Evolutionary conservation across 306 rosid genomes (phyloP), one percentile per base, ranked within the genome.

Genomic region (Dryas drummondii): DNA sequence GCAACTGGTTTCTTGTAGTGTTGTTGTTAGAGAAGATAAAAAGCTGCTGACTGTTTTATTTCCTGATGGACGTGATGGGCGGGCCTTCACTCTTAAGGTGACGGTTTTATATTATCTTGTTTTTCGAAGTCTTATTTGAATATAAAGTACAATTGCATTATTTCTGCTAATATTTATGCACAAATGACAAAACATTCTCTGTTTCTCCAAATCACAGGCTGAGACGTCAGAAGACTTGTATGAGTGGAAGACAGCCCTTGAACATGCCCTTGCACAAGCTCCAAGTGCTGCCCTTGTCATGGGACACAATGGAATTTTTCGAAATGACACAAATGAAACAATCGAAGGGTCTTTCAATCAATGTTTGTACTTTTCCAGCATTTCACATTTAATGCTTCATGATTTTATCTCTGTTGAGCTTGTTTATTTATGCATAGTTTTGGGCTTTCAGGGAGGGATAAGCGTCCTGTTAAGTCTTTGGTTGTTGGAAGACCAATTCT

Each of bases 61-160:
- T 88, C 99, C 99, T 49, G 99, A 96, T 84, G 99, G 99, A 74
- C 98, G 99, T 54, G 98, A 96, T 83, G 99, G 99, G 56, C 87
- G 99, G 57, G 99, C 99, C 5, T 96, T 96, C 86, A 96, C 99
- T 72, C 98, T 96, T 47, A 96, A 96, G 98, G 98, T 94, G 79
- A 80, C 44, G 52, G 8, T 37, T 47, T 9, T 55, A 12, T 56
- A 12, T 70, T 65, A 32, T 52, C 11, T 4, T 66, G 42, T 14
- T 62, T 1, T 10, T 26, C 10, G 3, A 14, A 16, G 10, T 3
- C 50, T 54, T 71, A 22, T 46, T 12, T 3, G 7, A 68, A 15
- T 68, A n/a, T 27, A 44, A 48, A n/a, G 6, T 15, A 66, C 11
- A 57, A 17, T 15, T 48, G 15, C 64, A 7, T 61, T 47, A 53